Percentiles rank a stretch among this genome's conserved stretches.
These are phyloP conservation scores for Aspergillus neoniger DNA, from an alignment of 2,329 filamentous ascomycete species.

Conservation along the genomic window DNA sequence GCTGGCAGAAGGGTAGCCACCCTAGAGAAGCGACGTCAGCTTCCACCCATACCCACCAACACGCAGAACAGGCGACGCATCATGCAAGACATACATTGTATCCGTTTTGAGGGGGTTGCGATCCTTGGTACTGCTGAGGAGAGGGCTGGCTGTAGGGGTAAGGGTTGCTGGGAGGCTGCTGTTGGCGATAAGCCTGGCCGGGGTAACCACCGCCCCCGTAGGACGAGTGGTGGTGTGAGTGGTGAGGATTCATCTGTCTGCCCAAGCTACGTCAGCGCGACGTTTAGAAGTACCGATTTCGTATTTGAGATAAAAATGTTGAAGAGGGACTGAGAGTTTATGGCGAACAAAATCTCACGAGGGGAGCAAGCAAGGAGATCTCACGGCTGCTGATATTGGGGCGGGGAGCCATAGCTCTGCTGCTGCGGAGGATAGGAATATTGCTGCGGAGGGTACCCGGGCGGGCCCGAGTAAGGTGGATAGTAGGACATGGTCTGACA, in stretches of 20 bases:
- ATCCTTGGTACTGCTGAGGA: constrained; percentile 34
- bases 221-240: constrained; percentile 27
- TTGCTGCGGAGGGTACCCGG: constrained; percentile 55
- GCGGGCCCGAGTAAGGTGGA: constrained; percentile 59
- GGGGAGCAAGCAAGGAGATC: constrained; percentile 23
- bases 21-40: constrained; percentile 18
- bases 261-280: neutral
- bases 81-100: constrained; percentile 39
- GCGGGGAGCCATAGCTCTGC: constrained; percentile 41
- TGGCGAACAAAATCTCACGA: constrained; percentile 2
- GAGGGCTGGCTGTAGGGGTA: constrained; percentile 52
- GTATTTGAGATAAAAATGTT: no score
- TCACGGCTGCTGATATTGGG: constrained; percentile 41
- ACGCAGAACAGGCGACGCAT: neutral
- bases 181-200: constrained; percentile 41
- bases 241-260: constrained; percentile 32
- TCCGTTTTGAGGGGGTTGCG: constrained; percentile 33
- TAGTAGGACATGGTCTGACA: constrained; percentile 62
- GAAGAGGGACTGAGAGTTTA: neutral
- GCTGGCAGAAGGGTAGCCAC: constrained; percentile 1
- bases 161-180: constrained; percentile 41
- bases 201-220: constrained; percentile 41
- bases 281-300: neutral
- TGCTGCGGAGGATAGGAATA: constrained; percentile 32
- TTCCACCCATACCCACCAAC: neutral